phyloP scores from a whole-genome alignment of 331 rosid species.

The Telfairia occidentalis region DNA sequence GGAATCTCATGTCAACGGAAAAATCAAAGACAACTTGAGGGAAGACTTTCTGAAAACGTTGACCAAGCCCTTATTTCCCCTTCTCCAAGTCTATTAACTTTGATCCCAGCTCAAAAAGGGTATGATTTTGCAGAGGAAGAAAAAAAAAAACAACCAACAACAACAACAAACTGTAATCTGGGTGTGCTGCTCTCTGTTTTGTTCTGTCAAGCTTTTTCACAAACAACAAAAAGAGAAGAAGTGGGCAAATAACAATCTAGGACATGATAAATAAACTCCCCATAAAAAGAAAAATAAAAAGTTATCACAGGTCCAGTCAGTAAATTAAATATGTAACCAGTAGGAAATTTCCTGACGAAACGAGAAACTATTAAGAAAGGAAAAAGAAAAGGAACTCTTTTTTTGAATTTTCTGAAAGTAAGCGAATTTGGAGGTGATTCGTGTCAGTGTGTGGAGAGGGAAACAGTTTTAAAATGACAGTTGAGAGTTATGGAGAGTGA shows the following conservation, averaged over 20 bases:
- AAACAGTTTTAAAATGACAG: constrained; percentile 6
- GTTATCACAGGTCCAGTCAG: background rate
- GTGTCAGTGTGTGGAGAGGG: background rate
- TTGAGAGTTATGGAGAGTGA: background rate
- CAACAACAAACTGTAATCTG: background rate
- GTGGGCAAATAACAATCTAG: background rate
- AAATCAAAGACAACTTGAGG: background rate
- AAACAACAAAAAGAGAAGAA: background rate
- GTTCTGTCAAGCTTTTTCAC: background rate
- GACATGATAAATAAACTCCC: background rate
- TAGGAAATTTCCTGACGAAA: background rate
- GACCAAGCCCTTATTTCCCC: background rate
- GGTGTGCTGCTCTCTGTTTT: background rate
- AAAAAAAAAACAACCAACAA: too few relatives aligned
- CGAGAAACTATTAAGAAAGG: background rate
- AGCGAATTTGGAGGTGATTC: background rate
- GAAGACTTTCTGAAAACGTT: background rate
- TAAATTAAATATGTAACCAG: background rate
- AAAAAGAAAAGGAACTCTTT: background rate
- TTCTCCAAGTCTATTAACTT: constrained; percentile 1
- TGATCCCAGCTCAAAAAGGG: background rate
- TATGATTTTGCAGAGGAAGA: background rate
- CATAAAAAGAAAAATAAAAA: background rate
- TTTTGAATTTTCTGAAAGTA: background rate
- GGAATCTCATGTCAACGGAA: constrained; percentile 9